Evolutionary conservation across 306 rosid species (phyloP).

Genomic region (Macrotyloma uniflorum): DNA sequence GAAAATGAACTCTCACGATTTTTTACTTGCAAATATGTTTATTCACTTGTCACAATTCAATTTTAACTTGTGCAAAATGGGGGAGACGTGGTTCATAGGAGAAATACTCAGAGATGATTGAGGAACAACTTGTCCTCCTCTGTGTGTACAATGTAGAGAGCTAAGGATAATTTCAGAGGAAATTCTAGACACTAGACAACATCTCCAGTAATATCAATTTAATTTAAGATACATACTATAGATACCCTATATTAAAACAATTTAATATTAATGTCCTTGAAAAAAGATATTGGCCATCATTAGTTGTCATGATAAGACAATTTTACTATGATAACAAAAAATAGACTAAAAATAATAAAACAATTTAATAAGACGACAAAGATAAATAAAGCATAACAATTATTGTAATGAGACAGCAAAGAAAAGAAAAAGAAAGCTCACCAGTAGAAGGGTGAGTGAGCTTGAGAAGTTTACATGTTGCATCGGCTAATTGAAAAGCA

Average conservation of each 20-base stretch:
- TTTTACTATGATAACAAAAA: neutral
- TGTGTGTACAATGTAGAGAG: neutral
- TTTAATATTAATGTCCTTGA: too few relatives aligned
- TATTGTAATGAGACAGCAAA: neutral
- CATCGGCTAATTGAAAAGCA: slow-evolving; percentile 87
- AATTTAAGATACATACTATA: too few relatives aligned
- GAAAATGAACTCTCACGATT: slow-evolving; percentile 13
- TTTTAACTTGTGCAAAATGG: neutral
- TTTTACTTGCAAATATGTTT: slow-evolving; percentile 13
- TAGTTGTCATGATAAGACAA: neutral
- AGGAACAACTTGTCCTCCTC: neutral
- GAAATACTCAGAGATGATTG: neutral
- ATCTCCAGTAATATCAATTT: too few relatives aligned
- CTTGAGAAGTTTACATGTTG: slow-evolving; percentile 64
- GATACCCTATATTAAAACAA: too few relatives aligned
- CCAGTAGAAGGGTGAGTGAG: slow-evolving; percentile 54
- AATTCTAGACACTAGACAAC: too few relatives aligned
- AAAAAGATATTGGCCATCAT: neutral
- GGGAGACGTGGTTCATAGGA: neutral
- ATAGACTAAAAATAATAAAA: neutral
- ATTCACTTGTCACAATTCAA: neutral
- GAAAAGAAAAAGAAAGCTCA: slow-evolving; percentile 43
- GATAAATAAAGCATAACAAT: neutral
- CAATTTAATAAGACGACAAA: neutral
- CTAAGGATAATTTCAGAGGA: neutral